These are phyloP conservation scores for Usnea hakonensis DNA, from an alignment of 495 filamentous ascomycete genomes.

Conservation along the genomic window DNA sequence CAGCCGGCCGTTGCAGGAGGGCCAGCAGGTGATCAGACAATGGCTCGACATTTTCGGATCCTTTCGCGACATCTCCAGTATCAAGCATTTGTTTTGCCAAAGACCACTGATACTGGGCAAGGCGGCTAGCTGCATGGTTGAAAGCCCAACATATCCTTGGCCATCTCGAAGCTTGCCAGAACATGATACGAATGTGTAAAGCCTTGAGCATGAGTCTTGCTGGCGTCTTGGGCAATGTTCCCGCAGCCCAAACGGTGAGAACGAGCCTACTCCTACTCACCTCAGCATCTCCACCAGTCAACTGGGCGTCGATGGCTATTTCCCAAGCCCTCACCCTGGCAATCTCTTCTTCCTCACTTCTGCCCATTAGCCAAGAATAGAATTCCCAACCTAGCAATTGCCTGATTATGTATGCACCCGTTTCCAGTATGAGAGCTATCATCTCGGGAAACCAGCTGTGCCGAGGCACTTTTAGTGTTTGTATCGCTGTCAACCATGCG, in stretches of 20 bases:
- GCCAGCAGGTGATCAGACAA: constrained; percentile 69
- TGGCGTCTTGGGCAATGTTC: constrained; percentile 78
- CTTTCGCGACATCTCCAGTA: constrained; percentile 31
- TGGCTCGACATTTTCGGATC: constrained; percentile 46
- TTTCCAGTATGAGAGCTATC: constrained; percentile 70
- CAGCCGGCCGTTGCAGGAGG: constrained; percentile 67
- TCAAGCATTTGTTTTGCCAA: constrained; percentile 59
- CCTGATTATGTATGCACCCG: constrained; percentile 69
- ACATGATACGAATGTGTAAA: constrained; percentile 77
- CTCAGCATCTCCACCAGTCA: constrained; percentile 87
- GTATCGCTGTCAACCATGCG: constrained; percentile 91
- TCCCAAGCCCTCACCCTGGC: constrained; percentile 89
- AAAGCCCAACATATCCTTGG: constrained; percentile 32
- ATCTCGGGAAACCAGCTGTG: constrained; percentile 80
- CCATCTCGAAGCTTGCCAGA: constrained; percentile 62
- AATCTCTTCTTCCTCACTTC: constrained; percentile 76
- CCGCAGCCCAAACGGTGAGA: constrained; percentile 80
- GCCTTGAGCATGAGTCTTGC: constrained; percentile 85
- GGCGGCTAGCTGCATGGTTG: constrained; percentile 55
- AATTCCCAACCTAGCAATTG: constrained; percentile 67
- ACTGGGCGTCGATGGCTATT: constrained; percentile 89
- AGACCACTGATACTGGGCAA: constrained; percentile 74
- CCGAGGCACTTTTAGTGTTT: constrained; percentile 87
- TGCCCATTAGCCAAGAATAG: constrained; percentile 70
- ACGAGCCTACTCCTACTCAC: constrained; percentile 81